phyloP scores from a whole-genome alignment of 139 green algal species.

The Haematococcus sp. region DNA sequence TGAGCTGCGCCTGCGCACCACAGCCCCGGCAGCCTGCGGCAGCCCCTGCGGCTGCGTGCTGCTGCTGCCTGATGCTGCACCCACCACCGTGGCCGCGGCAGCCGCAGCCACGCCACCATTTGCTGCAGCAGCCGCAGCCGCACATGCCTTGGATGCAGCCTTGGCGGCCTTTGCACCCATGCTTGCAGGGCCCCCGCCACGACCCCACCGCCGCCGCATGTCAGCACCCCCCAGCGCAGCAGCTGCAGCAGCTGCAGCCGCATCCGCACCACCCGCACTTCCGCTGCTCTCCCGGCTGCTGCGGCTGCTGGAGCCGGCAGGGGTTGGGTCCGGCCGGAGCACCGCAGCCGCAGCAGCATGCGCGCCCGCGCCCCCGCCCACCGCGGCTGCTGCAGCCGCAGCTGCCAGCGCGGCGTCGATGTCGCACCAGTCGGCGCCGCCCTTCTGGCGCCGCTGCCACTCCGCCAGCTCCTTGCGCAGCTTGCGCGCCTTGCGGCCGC shows the following conservation, averaged over 20 bases:
- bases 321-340: background rate
- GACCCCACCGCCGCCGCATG: background rate
- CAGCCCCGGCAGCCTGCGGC: background rate
- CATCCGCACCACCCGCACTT: background rate
- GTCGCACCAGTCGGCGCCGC: slow-evolving; percentile 21
- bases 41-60: background rate
- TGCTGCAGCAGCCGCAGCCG: too few relatives aligned
- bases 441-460: slow-evolving; percentile 25
- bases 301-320: background rate
- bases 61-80: too few relatives aligned
- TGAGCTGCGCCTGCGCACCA: too few relatives aligned
- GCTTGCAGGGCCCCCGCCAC: too few relatives aligned
- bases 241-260: background rate
- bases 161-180: too few relatives aligned
- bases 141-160: too few relatives aligned
- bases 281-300: background rate
- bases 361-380: background rate
- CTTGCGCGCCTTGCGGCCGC: background rate
- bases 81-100: too few relatives aligned
- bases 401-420: slow-evolving; percentile 20
- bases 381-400: background rate
- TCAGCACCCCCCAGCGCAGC: background rate
- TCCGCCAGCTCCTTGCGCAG: slow-evolving; percentile 30
- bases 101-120: too few relatives aligned
- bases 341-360: slow-evolving; percentile 7